Base-by-base conservation (phyloP, 2,329 filamentous ascomycete species). In the Amauroascus niger region DNA sequence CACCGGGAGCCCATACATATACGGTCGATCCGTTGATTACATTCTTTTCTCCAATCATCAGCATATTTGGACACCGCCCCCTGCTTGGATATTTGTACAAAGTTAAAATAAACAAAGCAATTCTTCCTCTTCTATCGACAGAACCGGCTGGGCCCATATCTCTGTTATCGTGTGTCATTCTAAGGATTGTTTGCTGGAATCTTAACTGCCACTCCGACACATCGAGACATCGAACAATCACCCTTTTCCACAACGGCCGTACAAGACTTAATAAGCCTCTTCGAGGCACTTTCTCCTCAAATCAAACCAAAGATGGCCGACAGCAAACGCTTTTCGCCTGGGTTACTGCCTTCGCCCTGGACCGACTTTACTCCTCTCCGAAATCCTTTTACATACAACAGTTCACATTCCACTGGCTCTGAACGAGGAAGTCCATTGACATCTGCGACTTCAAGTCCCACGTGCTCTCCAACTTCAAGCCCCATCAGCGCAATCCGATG, bases 401-500 rank as follows among this genome's bases (percentile, higher is more conserved):
- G 59, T 40, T 55, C 60, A 52, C 48, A 57, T 53, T 35, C 53
- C 57, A 62, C 59, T 57, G 59, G 59, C 22, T 61, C 59, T 3
- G 53, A 58, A 16, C 65, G 59, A 44, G 60, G 57, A 40, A 65
- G 62, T 50, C 63, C 63, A 14, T 59, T 64, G 24, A 65, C 63
- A 53, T 66, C 63, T 28, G 59, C 61, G 14, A 63, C 62, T 41
- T 63, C 62, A 46, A 66, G 60, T 52, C 64, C 65, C 30, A 60
- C 62, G 26, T 62, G 62, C 32, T 67, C 66, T n/a, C 61, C 64
- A 49, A 64, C 61, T 30, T 63, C 63, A 13, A 63, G 57, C 13
- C 57, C 62, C 28, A 63, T 59, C 50, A 62, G 59, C 50, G 52
- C 53, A 28, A 55, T 60, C 24, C 62, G 59, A 58, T 58, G 61